These are phyloP conservation scores for Spathaspora passalidarum DNA, from an alignment of 805 yeast genomes.

Conservation along the genomic window DNA sequence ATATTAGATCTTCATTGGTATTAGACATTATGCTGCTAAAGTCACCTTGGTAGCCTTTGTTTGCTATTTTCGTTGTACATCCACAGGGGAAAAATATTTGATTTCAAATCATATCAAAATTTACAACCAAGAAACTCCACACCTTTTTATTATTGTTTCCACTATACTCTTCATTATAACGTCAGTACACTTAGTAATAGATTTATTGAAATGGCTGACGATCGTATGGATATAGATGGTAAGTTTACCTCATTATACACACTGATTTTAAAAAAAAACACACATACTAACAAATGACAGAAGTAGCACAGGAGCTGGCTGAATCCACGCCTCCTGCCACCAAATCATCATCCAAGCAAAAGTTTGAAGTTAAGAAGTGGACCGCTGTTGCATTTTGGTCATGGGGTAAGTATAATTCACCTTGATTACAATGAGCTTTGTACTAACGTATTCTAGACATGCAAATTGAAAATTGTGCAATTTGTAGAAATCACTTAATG, in stretches of 20 bases:
- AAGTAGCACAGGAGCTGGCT: background rate
- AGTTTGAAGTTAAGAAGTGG: slow-evolving; percentile 96
- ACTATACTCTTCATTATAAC: background rate
- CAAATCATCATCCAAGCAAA: slow-evolving; percentile 48
- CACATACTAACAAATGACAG: background rate
- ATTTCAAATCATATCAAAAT: background rate
- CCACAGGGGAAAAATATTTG: background rate
- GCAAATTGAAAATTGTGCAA: slow-evolving; percentile 94
- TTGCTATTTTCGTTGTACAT: background rate
- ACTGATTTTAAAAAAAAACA: background rate
- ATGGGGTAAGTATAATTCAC: slow-evolving; percentile 60
- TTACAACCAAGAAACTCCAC: background rate
- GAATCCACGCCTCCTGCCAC: background rate
- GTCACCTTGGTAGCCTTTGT: background rate
- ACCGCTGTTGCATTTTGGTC: slow-evolving; percentile 99
- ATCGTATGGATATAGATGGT: slow-evolving; percentile 9
- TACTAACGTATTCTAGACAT: slow-evolving; percentile 46
- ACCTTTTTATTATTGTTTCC: background rate
- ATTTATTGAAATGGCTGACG: slow-evolving; percentile 2
- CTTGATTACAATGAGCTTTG: background rate
- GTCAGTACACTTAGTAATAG: too few species aligned
- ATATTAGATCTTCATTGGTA: slow-evolving; percentile 30
- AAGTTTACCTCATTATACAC: background rate
- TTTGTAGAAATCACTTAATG: slow-evolving; percentile 97
- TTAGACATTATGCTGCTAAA: background rate